A percentile compares a stretch with the other conserved stretches of the same genome.
phyloP scores from a whole-genome alignment of 345 rosid species.

The Chamaenerion angustifolium region DNA sequence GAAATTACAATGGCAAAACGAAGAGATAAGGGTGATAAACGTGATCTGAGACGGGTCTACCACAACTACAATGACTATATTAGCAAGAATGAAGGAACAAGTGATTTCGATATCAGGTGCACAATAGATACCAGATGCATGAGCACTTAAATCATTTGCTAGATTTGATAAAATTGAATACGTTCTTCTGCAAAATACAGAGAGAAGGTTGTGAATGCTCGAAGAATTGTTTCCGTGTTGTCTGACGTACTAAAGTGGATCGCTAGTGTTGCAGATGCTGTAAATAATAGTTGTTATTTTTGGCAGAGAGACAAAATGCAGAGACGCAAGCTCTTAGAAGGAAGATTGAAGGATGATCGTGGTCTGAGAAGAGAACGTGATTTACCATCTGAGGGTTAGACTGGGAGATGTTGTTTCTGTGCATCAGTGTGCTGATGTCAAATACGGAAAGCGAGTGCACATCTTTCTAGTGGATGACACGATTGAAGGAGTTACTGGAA shows the following conservation, averaged over 20 bases:
- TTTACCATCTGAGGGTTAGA: too few relatives aligned
- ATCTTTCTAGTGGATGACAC: too few relatives aligned
- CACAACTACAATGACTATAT: slow-evolving; percentile 45
- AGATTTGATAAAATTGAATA: background rate
- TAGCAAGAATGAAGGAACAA: slow-evolving; percentile 28
- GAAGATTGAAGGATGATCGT: too few relatives aligned
- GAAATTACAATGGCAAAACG: slow-evolving; percentile 28
- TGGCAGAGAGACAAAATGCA: too few relatives aligned
- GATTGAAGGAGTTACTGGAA: too few relatives aligned
- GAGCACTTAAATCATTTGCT: background rate
- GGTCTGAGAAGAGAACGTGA: too few relatives aligned
- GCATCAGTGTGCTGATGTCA: too few relatives aligned
- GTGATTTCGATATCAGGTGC: slow-evolving; percentile 43
- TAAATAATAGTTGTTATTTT: too few relatives aligned
- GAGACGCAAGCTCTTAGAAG: too few relatives aligned
- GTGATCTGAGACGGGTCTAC: slow-evolving; percentile 75
- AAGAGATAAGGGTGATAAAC: slow-evolving; percentile 42
- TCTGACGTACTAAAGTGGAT: slow-evolving; percentile 57
- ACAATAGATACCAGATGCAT: background rate
- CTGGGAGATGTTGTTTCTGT: too few relatives aligned
- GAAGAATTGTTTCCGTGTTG: slow-evolving; percentile 56
- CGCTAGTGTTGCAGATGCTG: too few relatives aligned
- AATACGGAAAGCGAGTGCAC: too few relatives aligned
- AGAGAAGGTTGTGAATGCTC: slow-evolving; percentile 46
- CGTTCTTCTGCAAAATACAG: slow-evolving; percentile 20